These are phyloP conservation scores for Zoysia matrella DNA, from an alignment of 202 grass and related monocot genomes.

Conservation along the genomic window DNA sequence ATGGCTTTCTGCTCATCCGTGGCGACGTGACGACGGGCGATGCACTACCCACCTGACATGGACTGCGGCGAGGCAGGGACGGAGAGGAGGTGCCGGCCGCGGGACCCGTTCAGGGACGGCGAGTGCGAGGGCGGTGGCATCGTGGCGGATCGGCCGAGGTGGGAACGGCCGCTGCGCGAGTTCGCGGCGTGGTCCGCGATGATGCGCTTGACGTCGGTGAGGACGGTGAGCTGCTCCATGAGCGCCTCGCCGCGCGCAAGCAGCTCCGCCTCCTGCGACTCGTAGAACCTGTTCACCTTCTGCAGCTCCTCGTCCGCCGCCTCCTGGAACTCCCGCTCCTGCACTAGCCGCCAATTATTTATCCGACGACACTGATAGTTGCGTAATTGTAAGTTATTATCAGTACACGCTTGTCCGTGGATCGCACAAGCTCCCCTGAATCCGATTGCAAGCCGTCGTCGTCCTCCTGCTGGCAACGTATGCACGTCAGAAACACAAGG, in stretches of 20 bases:
- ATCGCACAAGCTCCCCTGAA: slow-evolving; percentile 15
- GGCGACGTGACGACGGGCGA: slow-evolving; percentile 18
- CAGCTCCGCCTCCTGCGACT: slow-evolving; percentile 57
- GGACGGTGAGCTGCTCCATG: slow-evolving; percentile 75
- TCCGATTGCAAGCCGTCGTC: background rate
- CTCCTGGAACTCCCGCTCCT: slow-evolving; percentile 78
- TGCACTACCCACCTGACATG: slow-evolving; percentile 61
- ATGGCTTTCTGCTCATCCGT: background rate
- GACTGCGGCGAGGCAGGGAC: slow-evolving; percentile 55
- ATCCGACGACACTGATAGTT: too few relatives aligned
- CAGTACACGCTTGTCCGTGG: slow-evolving; percentile 59
- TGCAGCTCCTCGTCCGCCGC: slow-evolving; percentile 71
- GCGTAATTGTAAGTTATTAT: too few relatives aligned
- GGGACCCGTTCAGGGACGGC: slow-evolving; percentile 12
- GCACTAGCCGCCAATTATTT: background rate
- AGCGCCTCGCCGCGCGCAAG: slow-evolving; percentile 63
- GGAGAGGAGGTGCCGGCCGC: slow-evolving; percentile 48
- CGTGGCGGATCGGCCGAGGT: background rate
- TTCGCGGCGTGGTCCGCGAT: slow-evolving; percentile 56
- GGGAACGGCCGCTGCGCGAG: background rate
- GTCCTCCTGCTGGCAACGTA: background rate
- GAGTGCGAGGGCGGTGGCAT: background rate
- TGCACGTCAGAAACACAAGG: slow-evolving; percentile 17
- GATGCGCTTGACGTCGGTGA: slow-evolving; percentile 76
- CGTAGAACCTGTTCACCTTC: slow-evolving; percentile 86